phyloP scores from a whole-genome alignment of 441 rosid species.

The Aquilaria agallochum region DNA sequence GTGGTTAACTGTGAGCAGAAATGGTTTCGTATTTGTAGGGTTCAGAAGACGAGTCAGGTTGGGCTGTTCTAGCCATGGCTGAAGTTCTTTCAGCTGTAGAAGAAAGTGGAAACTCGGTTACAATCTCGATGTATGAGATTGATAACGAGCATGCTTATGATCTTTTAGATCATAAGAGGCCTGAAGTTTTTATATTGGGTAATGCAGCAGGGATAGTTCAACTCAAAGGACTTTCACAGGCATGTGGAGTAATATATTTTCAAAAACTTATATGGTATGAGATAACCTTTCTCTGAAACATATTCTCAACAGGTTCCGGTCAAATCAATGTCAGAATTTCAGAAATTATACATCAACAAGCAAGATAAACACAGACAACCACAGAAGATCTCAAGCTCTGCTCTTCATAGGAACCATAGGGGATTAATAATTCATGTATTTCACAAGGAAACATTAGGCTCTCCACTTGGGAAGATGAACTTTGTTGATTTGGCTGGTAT shows the following conservation, averaged over 20 bases:
- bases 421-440: constrained; percentile 51
- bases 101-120: constrained; percentile 27
- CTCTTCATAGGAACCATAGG: constrained; percentile 38
- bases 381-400: constrained; percentile 28
- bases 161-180: constrained; percentile 39
- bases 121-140: constrained; percentile 49
- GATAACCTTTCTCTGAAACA: constrained; percentile 8
- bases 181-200: constrained; percentile 35
- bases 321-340: constrained; percentile 50
- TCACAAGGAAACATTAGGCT: constrained; percentile 8
- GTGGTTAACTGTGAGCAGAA: constrained; percentile 8
- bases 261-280: not conserved
- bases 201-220: constrained; percentile 54
- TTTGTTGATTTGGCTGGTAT: constrained; percentile 77
- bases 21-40: constrained; percentile 38
- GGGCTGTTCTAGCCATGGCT: constrained; percentile 36
- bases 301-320: constrained; percentile 38
- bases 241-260: constrained; percentile 14
- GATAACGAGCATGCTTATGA: constrained; percentile 48
- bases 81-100: constrained; percentile 45
- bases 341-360: constrained; percentile 30
- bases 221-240: constrained; percentile 79
- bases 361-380: constrained; percentile 24
- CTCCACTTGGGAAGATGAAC: constrained; percentile 49
- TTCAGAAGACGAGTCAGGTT: constrained; percentile 42